Conservation (phyloP, 495 filamentous ascomycete species). For the Lindgomyces ingoldianus region DNA sequence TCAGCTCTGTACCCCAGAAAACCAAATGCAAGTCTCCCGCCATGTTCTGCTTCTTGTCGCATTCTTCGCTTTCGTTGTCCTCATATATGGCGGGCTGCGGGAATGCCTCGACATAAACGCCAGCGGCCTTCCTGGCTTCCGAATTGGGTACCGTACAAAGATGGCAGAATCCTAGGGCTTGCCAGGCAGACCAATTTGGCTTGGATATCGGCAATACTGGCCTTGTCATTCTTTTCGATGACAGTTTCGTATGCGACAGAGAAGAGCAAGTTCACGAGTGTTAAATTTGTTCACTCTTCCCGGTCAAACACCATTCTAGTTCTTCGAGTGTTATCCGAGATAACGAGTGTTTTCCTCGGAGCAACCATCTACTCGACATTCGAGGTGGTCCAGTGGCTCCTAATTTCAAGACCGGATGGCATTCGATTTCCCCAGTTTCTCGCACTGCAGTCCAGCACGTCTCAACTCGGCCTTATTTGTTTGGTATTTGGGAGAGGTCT, state of each 20-base stretch:
- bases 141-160: constrained; percentile 27
- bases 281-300: constrained; percentile 19
- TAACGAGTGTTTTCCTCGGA: constrained; percentile 19
- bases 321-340: constrained; percentile 21
- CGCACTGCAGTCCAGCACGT: constrained; percentile 20
- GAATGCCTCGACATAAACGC: constrained; percentile 28
- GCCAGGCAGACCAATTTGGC: constrained; percentile 27
- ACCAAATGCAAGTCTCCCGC: background rate
- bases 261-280: constrained; percentile 6
- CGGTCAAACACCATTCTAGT: constrained; percentile 25
- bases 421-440: constrained; percentile 27
- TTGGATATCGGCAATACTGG: constrained; percentile 17
- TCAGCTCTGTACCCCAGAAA: constrained; percentile 23
- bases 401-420: constrained; percentile 23
- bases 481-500: constrained; percentile 17
- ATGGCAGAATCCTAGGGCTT: constrained; percentile 23
- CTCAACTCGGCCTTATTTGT: constrained; percentile 16
- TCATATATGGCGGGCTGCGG: constrained; percentile 4
- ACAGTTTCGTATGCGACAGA: constrained; percentile 27
- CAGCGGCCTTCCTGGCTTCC: constrained; percentile 29
- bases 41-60: constrained; percentile 4
- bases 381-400: constrained; percentile 30
- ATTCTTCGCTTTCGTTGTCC: constrained; percentile 23
- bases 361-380: constrained; percentile 25
- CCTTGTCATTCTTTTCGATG: constrained; percentile 17